Conservation (phyloP, 2,329 filamentous ascomycete species). For the Ophiostoma quercus region DNA sequence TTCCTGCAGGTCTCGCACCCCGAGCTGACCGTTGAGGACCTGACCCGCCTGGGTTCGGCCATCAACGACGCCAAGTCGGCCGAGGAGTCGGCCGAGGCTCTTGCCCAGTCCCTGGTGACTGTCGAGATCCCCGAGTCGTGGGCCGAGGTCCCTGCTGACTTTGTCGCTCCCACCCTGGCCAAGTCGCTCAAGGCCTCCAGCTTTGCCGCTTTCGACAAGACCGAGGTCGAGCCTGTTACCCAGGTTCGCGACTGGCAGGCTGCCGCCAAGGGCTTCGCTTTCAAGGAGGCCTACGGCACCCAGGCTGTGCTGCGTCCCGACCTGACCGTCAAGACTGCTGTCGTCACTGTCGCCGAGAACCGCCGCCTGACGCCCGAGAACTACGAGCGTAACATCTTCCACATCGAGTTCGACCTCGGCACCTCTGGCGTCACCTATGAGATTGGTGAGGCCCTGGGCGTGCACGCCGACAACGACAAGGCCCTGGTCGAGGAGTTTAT, state of each 20-base stretch:
- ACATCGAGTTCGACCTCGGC: conserved; percentile 97
- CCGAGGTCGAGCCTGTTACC: conserved; percentile 62
- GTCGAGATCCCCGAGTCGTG: conserved; percentile 75
- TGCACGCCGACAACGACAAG: conserved; percentile 90
- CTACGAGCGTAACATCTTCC: conserved; percentile 99
- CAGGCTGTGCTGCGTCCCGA: conserved; percentile 73
- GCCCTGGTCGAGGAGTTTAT: conserved; percentile 79
- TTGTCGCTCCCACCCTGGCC: conserved; percentile 49
- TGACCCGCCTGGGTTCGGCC: conserved; percentile 59
- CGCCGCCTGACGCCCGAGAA: conserved; percentile 76
- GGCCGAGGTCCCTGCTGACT: conserved; percentile 63
- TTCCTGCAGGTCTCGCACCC: conserved; percentile 75
- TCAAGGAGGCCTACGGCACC: conserved; percentile 90
- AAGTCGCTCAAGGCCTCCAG: conserved; percentile 68
- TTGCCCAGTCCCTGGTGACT: conserved; percentile 65
- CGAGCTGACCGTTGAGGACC: conserved; percentile 54
- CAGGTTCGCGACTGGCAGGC: conserved; percentile 71
- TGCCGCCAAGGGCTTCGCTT: conserved; percentile 79
- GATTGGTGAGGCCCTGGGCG: conserved; percentile 93
- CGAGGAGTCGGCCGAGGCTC: conserved; percentile 51
- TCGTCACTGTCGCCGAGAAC: conserved; percentile 90
- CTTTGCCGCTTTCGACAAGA: conserved; percentile 75
- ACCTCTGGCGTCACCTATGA: conserved; percentile 88
- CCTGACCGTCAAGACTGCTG: conserved; percentile 75
- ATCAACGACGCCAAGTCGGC: conserved; percentile 49